Percentiles rank a stretch among this genome's conserved stretches.
Evolutionary conservation across 495 filamentous ascomycete genomes (phyloP).

Genomic region (Talaromyces thailandensis): DNA sequence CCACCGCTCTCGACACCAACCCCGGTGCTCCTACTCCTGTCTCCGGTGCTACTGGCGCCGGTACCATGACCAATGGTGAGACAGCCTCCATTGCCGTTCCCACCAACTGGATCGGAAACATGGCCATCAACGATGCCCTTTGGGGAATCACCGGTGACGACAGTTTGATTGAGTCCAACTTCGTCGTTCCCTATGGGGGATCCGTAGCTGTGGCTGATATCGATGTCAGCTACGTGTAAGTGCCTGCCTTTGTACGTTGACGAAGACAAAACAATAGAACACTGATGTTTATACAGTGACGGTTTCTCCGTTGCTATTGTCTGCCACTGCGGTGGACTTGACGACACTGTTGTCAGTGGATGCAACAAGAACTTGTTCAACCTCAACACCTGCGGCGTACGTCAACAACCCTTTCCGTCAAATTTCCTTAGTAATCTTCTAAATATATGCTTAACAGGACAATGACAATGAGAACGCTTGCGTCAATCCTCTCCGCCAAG

Average conservation of each 20-base stretch:
- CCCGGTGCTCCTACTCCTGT: neutral
- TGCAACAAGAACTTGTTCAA: conserved; percentile 20
- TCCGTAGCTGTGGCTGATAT: neutral
- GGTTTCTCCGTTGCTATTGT: conserved; percentile 19
- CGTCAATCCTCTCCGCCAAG: conserved; percentile 11
- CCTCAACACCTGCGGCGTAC: conserved; percentile 8
- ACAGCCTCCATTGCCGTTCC: neutral
- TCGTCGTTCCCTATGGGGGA: neutral
- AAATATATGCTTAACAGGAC: neutral
- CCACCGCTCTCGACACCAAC: neutral
- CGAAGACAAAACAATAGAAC: neutral
- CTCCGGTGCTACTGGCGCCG: neutral
- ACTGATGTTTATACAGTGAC: conserved; percentile 6
- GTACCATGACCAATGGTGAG: neutral
- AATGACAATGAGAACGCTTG: conserved; percentile 9
- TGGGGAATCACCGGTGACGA: neutral
- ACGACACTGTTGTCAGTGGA: conserved; percentile 12
- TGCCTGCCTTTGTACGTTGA: neutral
- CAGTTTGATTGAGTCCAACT: conserved; percentile 6
- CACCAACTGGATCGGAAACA: conserved; percentile 3
- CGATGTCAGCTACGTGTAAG: conserved; percentile 5
- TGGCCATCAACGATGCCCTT: conserved; percentile 1
- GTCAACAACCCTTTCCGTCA: neutral
- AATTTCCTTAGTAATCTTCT: neutral
- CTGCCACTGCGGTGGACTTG: conserved; percentile 9